Evolutionary conservation across 2,329 filamentous ascomycete species (phyloP).

Genomic region (Aureobasidium subglaciale): DNA sequence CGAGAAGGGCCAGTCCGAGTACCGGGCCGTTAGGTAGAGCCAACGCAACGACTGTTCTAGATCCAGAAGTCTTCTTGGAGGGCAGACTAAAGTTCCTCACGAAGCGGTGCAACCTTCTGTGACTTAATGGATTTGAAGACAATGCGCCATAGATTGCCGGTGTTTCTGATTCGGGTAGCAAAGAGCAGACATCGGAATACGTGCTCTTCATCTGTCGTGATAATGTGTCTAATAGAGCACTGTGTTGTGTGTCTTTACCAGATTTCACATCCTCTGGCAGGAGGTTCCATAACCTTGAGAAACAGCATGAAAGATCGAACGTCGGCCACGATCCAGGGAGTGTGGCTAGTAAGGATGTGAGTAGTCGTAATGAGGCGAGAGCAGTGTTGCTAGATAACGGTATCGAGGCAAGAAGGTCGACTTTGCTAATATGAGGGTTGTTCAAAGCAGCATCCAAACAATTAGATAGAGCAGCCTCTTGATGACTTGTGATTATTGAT

Average conservation of each 20-base stretch:
- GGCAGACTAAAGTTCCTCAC: conserved; percentile 25
- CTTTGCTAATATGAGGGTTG: background rate
- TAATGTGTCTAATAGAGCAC: conserved; percentile 19
- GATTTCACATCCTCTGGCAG: conserved; percentile 33
- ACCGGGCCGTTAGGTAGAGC: conserved; percentile 49
- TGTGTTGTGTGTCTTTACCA: conserved; percentile 19
- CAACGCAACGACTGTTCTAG: conserved; percentile 43
- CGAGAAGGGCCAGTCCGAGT: conserved; percentile 45
- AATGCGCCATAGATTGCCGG: conserved; percentile 27
- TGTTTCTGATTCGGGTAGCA: conserved; percentile 21
- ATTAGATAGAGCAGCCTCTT: background rate
- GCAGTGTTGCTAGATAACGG: conserved; percentile 18
- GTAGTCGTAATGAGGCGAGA: conserved; percentile 22
- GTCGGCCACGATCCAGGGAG: conserved; percentile 25
- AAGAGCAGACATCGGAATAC: conserved; percentile 24
- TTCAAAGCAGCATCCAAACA: background rate
- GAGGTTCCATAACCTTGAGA: conserved; percentile 31
- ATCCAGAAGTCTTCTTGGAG: conserved; percentile 14
- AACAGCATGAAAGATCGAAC: conserved; percentile 27
- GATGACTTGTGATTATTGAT: background rate
- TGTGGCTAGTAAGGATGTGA: conserved; percentile 22
- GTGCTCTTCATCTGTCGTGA: conserved; percentile 23
- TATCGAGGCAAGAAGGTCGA: conserved; percentile 9
- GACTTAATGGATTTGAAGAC: conserved; percentile 21
- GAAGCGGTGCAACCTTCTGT: conserved; percentile 22